These are phyloP conservation scores for Scheffersomyces stambukii DNA, from an alignment of 1,139 yeast genomes.

Conservation along the genomic window DNA sequence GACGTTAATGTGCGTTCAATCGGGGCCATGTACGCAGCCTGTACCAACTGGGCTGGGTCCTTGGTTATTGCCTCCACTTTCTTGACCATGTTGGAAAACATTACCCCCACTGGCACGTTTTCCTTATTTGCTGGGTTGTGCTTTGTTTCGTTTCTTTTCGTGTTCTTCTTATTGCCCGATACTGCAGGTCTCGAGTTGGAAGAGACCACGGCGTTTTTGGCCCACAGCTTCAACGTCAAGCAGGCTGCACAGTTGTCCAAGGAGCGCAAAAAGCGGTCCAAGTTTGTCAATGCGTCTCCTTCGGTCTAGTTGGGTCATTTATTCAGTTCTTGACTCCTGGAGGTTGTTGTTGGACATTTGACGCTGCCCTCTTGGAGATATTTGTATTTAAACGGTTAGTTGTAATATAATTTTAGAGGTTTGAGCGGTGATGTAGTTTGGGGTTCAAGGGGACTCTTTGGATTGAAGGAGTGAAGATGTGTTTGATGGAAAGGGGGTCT, in stretches of 20 bases:
- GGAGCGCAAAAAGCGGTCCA: constrained; percentile 32
- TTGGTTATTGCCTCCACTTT: constrained; percentile 86
- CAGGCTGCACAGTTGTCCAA: constrained; percentile 63
- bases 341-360: too few relatives aligned
- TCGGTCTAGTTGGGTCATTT: too few relatives aligned
- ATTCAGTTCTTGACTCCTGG: too few relatives aligned
- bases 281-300: constrained; percentile 11
- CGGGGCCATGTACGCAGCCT: constrained; percentile 90
- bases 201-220: constrained; percentile 77
- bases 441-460: too few relatives aligned
- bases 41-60: constrained; percentile 95
- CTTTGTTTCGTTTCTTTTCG: constrained; percentile 63
- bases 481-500: too few relatives aligned
- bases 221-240: constrained; percentile 80
- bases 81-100: constrained; percentile 86
- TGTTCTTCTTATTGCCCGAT: constrained; percentile 86
- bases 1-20: constrained; percentile 84
- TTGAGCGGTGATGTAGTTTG: too few relatives aligned
- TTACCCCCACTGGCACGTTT: constrained; percentile 94
- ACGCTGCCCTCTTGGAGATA: too few relatives aligned
- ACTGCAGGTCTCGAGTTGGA: constrained; percentile 85
- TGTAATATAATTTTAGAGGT: too few relatives aligned
- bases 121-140: constrained; percentile 84
- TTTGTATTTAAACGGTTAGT: too few relatives aligned
- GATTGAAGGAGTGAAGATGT: too few relatives aligned